Evolutionary conservation across 805 yeast genomes (phyloP).

Genomic region (Torulaspora gathmanii): DNA sequence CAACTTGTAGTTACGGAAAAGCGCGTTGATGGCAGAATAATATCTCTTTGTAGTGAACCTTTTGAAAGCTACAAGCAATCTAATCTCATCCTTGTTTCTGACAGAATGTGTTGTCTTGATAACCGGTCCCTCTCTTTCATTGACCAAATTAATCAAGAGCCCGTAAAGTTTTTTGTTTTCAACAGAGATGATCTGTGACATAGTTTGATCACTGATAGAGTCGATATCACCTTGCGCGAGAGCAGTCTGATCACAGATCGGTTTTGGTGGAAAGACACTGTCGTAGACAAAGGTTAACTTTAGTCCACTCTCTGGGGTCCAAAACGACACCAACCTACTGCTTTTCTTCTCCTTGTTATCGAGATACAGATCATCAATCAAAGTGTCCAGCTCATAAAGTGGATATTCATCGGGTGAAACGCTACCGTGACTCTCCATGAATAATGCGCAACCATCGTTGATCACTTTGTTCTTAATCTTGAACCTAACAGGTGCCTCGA

Average conservation of each 20-base stretch:
- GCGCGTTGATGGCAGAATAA: constrained; percentile 78
- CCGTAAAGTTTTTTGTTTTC: constrained; percentile 78
- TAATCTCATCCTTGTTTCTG: constrained; percentile 74
- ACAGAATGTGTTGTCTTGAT: constrained; percentile 73
- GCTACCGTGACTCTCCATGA: constrained; percentile 57
- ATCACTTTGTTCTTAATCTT: constrained; percentile 75
- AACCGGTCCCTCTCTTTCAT: constrained; percentile 81
- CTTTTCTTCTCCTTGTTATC: constrained; percentile 58
- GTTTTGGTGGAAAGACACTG: constrained; percentile 44
- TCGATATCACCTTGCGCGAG: constrained; percentile 45
- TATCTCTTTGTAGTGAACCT: constrained; percentile 81
- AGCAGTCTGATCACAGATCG: constrained; percentile 29
- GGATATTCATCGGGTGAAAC: constrained; percentile 34
- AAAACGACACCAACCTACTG: constrained; percentile 67
- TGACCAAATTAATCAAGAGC: constrained; percentile 63
- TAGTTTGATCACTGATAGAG: constrained; percentile 71
- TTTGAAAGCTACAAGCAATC: constrained; percentile 84
- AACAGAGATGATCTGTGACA: constrained; percentile 67
- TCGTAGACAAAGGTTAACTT: constrained; percentile 64
- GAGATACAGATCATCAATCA: constrained; percentile 77
- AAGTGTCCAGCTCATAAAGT: constrained; percentile 56
- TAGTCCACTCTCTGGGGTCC: constrained; percentile 35
- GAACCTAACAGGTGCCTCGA: constrained; percentile 33
- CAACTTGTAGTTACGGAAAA: constrained; percentile 84
- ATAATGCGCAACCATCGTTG: constrained; percentile 78